phyloP scores from a whole-genome alignment of 176 grass and related monocot genomes.

The Zizania latifolia region DNA sequence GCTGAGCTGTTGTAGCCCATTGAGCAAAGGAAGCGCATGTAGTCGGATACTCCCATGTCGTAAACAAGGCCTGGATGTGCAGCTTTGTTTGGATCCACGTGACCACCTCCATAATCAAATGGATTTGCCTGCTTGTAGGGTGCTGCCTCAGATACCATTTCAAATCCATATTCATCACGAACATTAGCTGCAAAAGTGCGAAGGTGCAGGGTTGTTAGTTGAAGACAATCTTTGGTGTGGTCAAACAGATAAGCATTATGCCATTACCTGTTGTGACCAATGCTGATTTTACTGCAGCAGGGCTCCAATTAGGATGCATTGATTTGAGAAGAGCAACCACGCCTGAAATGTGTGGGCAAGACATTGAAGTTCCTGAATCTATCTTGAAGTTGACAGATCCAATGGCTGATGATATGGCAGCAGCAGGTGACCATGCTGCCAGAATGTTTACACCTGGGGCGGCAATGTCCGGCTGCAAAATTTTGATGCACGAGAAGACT shows the following conservation, averaged over 20 bases:
- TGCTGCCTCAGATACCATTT: slow-evolving; percentile 61
- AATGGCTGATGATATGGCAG: slow-evolving; percentile 41
- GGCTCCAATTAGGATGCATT: slow-evolving; percentile 81
- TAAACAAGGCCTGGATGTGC: slow-evolving; percentile 71
- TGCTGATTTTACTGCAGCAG: slow-evolving; percentile 89
- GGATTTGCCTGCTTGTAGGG: slow-evolving; percentile 72
- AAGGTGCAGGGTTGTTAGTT: background rate
- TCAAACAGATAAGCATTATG: background rate
- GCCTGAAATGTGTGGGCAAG: slow-evolving; percentile 79
- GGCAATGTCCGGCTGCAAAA: slow-evolving; percentile 74
- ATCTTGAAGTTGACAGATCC: slow-evolving; percentile 72
- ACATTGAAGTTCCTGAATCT: slow-evolving; percentile 95
- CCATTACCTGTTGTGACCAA: slow-evolving; percentile 70
- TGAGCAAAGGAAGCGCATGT: slow-evolving; percentile 75
- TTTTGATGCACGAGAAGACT: background rate
- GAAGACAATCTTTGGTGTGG: background rate
- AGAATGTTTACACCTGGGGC: slow-evolving; percentile 98
- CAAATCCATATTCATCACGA: slow-evolving; percentile 54
- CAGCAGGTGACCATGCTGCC: slow-evolving; percentile 82
- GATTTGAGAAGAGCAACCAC: slow-evolving; percentile 78
- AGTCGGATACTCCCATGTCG: slow-evolving; percentile 59
- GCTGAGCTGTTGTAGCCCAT: slow-evolving; percentile 82
- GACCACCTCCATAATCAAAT: slow-evolving; percentile 86
- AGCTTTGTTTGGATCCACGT: slow-evolving; percentile 80
- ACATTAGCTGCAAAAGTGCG: slow-evolving; percentile 54